These are phyloP conservation scores for Fusarium redolens DNA, from an alignment of 2,329 filamentous ascomycete genomes.

Conservation along the genomic window DNA sequence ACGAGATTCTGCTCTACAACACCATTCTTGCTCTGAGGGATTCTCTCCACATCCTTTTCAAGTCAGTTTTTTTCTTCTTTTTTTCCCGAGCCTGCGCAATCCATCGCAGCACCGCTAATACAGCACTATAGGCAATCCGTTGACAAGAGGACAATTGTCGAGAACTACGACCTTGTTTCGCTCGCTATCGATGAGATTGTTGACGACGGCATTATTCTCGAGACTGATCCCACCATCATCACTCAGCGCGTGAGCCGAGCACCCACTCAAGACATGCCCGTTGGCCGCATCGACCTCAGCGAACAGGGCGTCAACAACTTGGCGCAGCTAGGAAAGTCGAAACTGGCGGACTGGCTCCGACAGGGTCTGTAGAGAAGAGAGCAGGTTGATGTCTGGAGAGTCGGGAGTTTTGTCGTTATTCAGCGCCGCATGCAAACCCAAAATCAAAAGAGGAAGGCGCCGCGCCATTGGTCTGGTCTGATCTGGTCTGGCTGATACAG, in stretches of 20 bases:
- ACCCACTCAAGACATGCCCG: slow-evolving; percentile 88
- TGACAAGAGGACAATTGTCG: slow-evolving; percentile 96
- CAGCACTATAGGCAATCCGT: slow-evolving; percentile 78
- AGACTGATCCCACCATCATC: slow-evolving; percentile 95
- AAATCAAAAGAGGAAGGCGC: slow-evolving; percentile 37
- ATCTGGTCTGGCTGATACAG: slow-evolving; percentile 37
- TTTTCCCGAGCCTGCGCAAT: background rate
- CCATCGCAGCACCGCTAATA: slow-evolving; percentile 9
- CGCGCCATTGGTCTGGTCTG: slow-evolving; percentile 34
- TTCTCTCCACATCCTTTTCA: slow-evolving; percentile 89
- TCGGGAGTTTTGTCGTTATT: slow-evolving; percentile 45
- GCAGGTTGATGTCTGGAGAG: slow-evolving; percentile 26
- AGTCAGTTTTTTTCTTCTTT: slow-evolving; percentile 65
- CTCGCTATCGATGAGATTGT: slow-evolving; percentile 95
- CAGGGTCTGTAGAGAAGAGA: slow-evolving; percentile 72
- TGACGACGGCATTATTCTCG: slow-evolving; percentile 95
- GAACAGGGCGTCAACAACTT: slow-evolving; percentile 95
- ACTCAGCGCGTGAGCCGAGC: slow-evolving; percentile 92
- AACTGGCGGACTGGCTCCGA: slow-evolving; percentile 89
- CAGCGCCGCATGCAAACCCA: slow-evolving; percentile 45
- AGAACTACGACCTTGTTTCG: slow-evolving; percentile 97
- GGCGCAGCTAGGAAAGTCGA: slow-evolving; percentile 92
- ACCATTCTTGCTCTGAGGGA: slow-evolving; percentile 92
- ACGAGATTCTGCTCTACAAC: slow-evolving; percentile 96
- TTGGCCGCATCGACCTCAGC: slow-evolving; percentile 94